Conservation (phyloP, 495 filamentous ascomycete species). For the Penicillium desertorum region DNA sequence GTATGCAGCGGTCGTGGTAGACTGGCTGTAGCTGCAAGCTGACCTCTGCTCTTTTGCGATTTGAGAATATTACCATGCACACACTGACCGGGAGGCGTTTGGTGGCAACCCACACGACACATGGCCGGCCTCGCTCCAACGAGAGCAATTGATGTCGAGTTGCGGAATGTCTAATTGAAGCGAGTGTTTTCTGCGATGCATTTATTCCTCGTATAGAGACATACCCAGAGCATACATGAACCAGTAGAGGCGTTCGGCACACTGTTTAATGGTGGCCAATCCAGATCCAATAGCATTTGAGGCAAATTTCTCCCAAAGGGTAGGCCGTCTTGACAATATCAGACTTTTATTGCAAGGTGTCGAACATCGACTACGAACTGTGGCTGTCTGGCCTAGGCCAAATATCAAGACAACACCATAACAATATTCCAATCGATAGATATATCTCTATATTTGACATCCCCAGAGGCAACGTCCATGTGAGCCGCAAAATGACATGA, state of each 20-base stretch:
- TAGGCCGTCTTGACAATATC: neutral
- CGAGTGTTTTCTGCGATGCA: neutral
- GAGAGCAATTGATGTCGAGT: neutral
- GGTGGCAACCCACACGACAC: neutral
- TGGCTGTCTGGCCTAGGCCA: neutral
- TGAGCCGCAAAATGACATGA: conserved; percentile 7
- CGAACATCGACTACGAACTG: neutral
- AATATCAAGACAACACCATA: neutral
- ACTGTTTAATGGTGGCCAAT: neutral
- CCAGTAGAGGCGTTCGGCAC: neutral
- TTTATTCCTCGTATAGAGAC: neutral
- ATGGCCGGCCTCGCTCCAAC: neutral
- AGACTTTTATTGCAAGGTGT: neutral
- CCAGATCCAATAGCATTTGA: neutral
- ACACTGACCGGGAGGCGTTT: neutral
- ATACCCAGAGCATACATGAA: neutral
- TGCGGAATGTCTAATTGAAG: neutral
- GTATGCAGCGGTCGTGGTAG: no score
- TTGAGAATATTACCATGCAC: no score
- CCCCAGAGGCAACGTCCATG: neutral
- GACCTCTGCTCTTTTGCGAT: no score
- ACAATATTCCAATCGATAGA: neutral
- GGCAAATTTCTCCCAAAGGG: neutral
- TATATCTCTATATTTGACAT: neutral
- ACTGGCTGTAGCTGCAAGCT: no score